Conservation (phyloP, 805 yeast species). For the Candida taoyuanica region DNA sequence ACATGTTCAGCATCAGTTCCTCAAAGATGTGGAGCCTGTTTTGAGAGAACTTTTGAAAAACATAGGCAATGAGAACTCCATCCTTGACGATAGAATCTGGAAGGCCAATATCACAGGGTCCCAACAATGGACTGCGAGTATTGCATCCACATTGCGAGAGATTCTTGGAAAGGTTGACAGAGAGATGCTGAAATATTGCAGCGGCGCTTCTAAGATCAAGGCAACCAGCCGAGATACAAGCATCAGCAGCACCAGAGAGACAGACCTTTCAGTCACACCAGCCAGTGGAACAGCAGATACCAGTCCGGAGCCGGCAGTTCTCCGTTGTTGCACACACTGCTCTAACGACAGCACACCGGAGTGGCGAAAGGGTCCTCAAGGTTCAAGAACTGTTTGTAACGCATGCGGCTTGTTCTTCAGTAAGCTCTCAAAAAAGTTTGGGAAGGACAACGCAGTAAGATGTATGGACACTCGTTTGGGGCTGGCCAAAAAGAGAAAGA, state of each 20-base stretch:
- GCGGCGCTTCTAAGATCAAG: background rate
- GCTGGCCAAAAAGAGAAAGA: too few species aligned
- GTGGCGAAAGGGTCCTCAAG: constrained; percentile 90
- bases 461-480: background rate
- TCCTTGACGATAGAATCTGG: background rate
- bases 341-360: constrained; percentile 76
- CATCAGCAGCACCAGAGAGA: background rate
- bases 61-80: background rate
- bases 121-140: background rate
- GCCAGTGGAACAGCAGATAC: background rate
- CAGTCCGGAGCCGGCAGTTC: background rate
- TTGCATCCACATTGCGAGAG: background rate
- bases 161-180: background rate
- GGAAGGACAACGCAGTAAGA: constrained; percentile 16
- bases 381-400: constrained; percentile 78
- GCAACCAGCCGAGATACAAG: background rate
- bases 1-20: background rate
- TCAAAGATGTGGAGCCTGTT: background rate
- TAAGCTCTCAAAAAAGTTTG: constrained; percentile 50
- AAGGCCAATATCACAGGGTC: background rate
- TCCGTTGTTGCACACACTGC: constrained; percentile 56
- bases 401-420: constrained; percentile 85
- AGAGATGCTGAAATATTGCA: background rate
- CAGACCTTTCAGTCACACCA: too few species aligned
- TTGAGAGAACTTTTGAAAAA: background rate